phyloP scores from a whole-genome alignment of 2,329 filamentous ascomycete genomes.

The Cladophialophora psammophila region DNA sequence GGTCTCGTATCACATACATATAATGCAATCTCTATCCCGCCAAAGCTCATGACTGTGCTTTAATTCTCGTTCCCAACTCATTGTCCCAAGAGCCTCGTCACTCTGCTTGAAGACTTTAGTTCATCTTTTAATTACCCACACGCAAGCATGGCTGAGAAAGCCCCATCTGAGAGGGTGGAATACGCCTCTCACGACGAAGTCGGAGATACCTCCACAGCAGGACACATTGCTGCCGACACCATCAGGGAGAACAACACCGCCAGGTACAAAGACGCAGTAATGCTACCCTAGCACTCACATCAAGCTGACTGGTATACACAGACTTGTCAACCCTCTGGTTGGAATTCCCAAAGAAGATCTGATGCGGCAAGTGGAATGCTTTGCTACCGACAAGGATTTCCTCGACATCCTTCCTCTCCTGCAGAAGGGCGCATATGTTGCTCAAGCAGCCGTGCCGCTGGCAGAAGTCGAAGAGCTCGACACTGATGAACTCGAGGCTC shows the following conservation, averaged over 20 bases:
- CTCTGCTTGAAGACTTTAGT: not conserved
- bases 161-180: not conserved
- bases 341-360: conserved; percentile 36
- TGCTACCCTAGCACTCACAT: not conserved
- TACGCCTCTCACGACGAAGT: not conserved
- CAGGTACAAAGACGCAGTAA: not conserved
- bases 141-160: not conserved
- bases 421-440: conserved; percentile 40
- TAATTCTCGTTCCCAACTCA: not conserved
- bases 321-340: conserved; percentile 40
- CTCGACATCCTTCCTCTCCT: conserved; percentile 21
- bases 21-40: not conserved
- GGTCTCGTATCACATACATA: not conserved
- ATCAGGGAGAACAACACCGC: not conserved
- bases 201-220: not conserved
- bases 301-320: conserved; percentile 19
- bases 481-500: conserved; percentile 45
- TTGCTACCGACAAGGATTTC: conserved; percentile 40
- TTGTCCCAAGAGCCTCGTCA: not conserved
- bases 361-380: conserved; percentile 45
- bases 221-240: not conserved
- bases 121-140: not conserved
- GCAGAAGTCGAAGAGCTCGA: conserved; percentile 44
- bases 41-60: not conserved
- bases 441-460: conserved; percentile 45